Base-by-base conservation (phyloP, 2,329 filamentous ascomycete genomes). In the Thermothelomyces thermophilus region DNA sequence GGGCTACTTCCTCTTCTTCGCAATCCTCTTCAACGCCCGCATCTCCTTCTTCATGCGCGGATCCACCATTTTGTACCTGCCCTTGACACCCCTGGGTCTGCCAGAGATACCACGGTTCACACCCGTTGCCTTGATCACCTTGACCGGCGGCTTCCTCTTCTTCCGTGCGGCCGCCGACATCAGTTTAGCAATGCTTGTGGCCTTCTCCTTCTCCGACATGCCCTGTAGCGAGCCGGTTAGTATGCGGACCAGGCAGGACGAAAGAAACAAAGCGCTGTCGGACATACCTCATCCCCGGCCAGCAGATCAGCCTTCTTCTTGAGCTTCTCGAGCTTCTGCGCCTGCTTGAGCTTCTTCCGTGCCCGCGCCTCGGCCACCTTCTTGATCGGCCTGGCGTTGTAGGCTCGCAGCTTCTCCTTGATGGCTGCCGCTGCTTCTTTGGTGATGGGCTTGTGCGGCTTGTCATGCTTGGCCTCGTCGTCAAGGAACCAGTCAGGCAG, bases 401-500 rank as follows among this genome's bases (percentile, higher is more conserved):
- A 80, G 0, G 93, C 90, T 28, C 91, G 86, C 64, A 87, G 66
- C 71, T 98, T 98, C 64, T 96, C 91, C 68, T 93, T 90, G 73
- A 98, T 96, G 2, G 93, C 93, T 13, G 81, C 77, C 0, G 91
- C 90, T 0, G 87, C 94, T 30, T 89, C 89, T 61, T 93, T 93
- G 44, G 84, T 90, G 62, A 95, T 91, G n/a, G 93, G 94, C 51
- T 88, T 86, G 56, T 93, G 84, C 1, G 79, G 79, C 65, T 84
- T 89, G 68, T 90, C 88, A 70, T 98, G 91, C 61, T 77, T 82
- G 59, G 70, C 67, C 68, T 98, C 93, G 63, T 98, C 93, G 63
- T 98, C 93, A 14, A 96, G 70, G 74, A 98, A 98, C 94, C 94
- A 98, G 45, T 97, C 91, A 0, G 93, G 93, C 1, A 98, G 77